Percentiles rank a stretch among this genome's conserved stretches.
Evolutionary conservation across 148 eudicot species (phyloP).

Genomic region (Limonium bicolor): DNA sequence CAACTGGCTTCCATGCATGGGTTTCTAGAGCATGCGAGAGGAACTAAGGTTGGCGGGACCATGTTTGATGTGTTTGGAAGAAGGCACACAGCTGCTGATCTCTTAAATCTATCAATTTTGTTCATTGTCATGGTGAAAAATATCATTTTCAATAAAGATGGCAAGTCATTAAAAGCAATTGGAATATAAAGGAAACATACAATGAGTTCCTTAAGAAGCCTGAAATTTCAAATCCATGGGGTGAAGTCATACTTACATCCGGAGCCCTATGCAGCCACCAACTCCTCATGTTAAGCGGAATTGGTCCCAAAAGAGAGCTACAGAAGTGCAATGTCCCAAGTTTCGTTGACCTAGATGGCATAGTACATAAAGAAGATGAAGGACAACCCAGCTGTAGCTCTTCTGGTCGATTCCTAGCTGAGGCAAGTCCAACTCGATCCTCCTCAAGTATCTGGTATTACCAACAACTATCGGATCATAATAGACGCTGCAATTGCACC

Average conservation of each 20-base stretch:
- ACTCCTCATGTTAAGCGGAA: constrained; percentile 31
- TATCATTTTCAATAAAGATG: constrained; percentile 11
- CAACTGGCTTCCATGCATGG: constrained; percentile 23
- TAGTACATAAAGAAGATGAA: constrained; percentile 17
- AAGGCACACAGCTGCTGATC: constrained; percentile 31
- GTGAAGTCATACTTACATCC: constrained; percentile 32
- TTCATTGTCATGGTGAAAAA: constrained; percentile 21
- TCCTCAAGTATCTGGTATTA: constrained; percentile 28
- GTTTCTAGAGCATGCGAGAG: constrained; percentile 20
- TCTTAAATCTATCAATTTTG: constrained; percentile 17
- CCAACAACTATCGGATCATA: constrained; percentile 21
- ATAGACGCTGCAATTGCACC: constrained; percentile 23
- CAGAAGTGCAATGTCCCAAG: constrained; percentile 14
- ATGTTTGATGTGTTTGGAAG: constrained; percentile 19
- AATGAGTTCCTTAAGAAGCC: constrained; percentile 17
- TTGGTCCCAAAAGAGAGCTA: constrained; percentile 22
- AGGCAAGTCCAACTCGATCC: constrained; percentile 17
- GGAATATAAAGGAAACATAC: constrained; percentile 12
- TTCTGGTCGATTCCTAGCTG: constrained; percentile 17
- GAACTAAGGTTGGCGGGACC: constrained; percentile 30
- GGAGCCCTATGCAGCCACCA: constrained; percentile 35
- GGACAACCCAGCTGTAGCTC: constrained; percentile 27
- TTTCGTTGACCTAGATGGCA: constrained; percentile 7
- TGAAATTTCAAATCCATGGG: constrained; percentile 6
- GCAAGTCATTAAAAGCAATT: constrained; percentile 24